Conservation (phyloP, 2,329 filamentous ascomycete genomes). For the Rachicladosporium sp. region DNA sequence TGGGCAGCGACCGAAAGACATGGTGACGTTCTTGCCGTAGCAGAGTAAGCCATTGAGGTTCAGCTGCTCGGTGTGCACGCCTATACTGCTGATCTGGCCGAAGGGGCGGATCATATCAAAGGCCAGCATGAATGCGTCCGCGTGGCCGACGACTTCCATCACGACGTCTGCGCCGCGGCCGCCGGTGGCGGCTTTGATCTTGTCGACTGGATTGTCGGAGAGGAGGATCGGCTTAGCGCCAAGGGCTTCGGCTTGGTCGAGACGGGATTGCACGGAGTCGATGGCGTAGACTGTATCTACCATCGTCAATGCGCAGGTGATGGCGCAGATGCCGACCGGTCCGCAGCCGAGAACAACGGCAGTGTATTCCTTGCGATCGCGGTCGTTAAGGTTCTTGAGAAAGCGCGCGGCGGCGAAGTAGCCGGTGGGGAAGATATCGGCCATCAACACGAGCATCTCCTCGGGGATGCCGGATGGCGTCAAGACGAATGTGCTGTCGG, state of each 20-base stretch:
- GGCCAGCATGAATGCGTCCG: conserved; percentile 34
- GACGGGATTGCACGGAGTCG: conserved; percentile 54
- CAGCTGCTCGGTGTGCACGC: conserved; percentile 34
- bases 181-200: conserved; percentile 62
- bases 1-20: conserved; percentile 40
- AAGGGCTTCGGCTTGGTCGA: conserved; percentile 59
- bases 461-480: conserved; percentile 61
- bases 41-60: conserved; percentile 36
- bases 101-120: conserved; percentile 39
- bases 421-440: conserved; percentile 76
- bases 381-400: conserved; percentile 48
- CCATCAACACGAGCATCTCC: conserved; percentile 71
- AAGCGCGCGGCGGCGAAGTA: conserved; percentile 74
- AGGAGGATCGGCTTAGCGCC: conserved; percentile 81
- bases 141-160: conserved; percentile 44
- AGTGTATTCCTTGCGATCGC: conserved; percentile 52
- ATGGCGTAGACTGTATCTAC: conserved; percentile 22
- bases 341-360: conserved; percentile 78
- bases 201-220: conserved; percentile 36
- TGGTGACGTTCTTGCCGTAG: conserved; percentile 39
- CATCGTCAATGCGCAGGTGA: conserved; percentile 21
- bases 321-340: conserved; percentile 64
- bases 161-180: conserved; percentile 78
- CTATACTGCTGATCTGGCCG: conserved; percentile 36
- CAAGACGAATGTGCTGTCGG: conserved; percentile 68